Percentiles rank a stretch among this genome's conserved stretches.
phyloP scores from a whole-genome alignment of 345 rosid species.

The Eucalyptus sp. region DNA sequence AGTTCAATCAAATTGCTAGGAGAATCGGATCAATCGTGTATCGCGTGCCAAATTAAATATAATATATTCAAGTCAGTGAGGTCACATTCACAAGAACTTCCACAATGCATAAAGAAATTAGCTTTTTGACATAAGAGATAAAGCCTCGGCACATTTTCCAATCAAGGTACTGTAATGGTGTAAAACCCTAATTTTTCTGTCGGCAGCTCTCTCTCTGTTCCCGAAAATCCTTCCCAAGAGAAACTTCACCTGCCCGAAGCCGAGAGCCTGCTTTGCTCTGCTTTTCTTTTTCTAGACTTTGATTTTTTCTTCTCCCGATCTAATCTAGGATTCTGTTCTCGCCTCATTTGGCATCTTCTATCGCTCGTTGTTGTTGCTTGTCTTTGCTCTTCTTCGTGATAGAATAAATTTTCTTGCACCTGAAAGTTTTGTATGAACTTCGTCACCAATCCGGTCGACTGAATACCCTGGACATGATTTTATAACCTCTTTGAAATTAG shows the following conservation, averaged over 20 bases:
- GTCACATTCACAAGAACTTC: not conserved
- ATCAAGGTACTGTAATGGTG: not conserved
- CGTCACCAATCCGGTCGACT: accelerated
- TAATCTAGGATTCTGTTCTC: not conserved
- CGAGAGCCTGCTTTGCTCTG: not conserved
- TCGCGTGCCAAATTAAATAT: not conserved
- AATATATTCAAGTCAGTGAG: not conserved
- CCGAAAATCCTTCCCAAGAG: not conserved
- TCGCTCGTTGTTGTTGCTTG: not conserved
- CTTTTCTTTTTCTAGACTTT: not conserved
- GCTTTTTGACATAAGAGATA: not conserved
- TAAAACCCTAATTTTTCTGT: not conserved
- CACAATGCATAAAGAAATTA: not conserved
- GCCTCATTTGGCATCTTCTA: not conserved
- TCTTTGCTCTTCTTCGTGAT: not conserved
- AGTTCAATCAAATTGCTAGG: not conserved
- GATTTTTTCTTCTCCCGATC: not conserved
- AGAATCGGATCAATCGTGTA: not conserved
- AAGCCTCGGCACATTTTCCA: not conserved
- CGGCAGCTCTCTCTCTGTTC: not conserved
- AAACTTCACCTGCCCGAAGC: not conserved
- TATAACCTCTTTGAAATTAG: not conserved
- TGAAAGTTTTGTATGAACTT: not conserved
- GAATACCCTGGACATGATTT: not conserved
- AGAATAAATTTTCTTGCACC: not conserved